These are phyloP conservation scores for Toxicodendron radicans DNA, from an alignment of 345 rosid species.

Conservation along the genomic window DNA sequence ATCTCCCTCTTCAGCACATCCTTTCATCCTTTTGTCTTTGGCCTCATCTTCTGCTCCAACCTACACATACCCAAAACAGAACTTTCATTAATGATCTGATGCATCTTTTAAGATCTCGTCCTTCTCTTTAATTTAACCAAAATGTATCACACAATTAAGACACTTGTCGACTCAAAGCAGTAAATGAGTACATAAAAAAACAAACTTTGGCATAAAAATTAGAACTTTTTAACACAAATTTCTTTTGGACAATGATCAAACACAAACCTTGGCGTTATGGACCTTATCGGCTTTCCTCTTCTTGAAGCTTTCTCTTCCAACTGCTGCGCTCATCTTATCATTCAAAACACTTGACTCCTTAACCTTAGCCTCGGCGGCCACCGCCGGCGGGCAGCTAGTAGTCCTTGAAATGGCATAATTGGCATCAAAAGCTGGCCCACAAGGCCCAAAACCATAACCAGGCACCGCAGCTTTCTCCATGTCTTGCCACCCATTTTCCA, in stretches of 20 bases:
- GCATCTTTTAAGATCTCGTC: no score
- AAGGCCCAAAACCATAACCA: conserved; percentile 23
- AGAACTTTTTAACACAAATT: no score
- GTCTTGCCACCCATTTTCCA: conserved; percentile 41
- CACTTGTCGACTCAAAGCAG: no score
- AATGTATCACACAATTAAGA: no score
- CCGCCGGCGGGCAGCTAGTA: conserved; percentile 45
- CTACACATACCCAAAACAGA: conserved; percentile 27
- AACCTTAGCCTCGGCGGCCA: conserved; percentile 25
- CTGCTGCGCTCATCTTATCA: conserved; percentile 31
- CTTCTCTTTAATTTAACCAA: no score
- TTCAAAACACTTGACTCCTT: conserved; percentile 24
- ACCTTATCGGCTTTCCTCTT: conserved; percentile 57
- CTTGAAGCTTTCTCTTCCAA: conserved; percentile 51
- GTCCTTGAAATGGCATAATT: conserved; percentile 40
- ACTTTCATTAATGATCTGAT: background rate
- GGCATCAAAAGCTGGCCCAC: conserved; percentile 38
- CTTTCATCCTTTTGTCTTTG: conserved; percentile 37
- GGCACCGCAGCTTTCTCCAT: conserved; percentile 25
- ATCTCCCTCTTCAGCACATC: conserved; percentile 49
- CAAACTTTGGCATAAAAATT: background rate
- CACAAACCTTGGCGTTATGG: conserved; percentile 39
- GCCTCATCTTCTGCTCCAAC: conserved; percentile 43
- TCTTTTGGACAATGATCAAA: background rate
- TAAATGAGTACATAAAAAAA: background rate